Conservation (phyloP, 2,329 filamentous ascomycete genomes). For the Leptographium lundbergii region DNA sequence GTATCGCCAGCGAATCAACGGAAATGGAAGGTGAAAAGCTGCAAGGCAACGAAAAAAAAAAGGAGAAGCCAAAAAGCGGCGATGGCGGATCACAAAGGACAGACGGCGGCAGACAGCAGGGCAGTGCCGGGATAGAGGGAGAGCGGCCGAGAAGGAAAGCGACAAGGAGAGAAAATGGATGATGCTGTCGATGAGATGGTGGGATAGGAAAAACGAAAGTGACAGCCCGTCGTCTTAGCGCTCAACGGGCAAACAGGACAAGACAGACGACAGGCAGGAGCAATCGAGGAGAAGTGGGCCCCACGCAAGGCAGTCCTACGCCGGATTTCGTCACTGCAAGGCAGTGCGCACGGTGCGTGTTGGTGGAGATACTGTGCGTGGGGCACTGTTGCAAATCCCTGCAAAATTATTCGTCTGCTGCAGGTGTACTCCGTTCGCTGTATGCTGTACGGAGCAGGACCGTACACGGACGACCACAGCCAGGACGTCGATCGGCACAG, state of each 20-base stretch:
- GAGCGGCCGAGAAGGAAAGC: too few relatives aligned
- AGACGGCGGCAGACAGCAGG: background rate
- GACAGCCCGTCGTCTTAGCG: background rate
- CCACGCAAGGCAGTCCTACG: too few relatives aligned
- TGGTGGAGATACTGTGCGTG: background rate
- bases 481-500: too few relatives aligned
- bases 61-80: background rate
- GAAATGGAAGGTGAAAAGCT: background rate
- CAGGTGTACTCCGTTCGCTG: too few relatives aligned
- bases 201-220: background rate
- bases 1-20: background rate
- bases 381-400: background rate
- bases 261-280: background rate
- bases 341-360: too few relatives aligned
- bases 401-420: constrained; percentile 4
- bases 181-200: background rate
- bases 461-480: too few relatives aligned
- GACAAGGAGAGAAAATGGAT: background rate
- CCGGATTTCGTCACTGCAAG: too few relatives aligned
- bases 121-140: too few relatives aligned
- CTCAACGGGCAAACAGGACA: background rate
- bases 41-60: background rate
- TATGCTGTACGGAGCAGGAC: too few relatives aligned
- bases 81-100: background rate
- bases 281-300: background rate